Evolutionary conservation across 106 monocot species (phyloP), one percentile per base, ranked within the genome.

Genomic region (Apostasia ramifera): DNA sequence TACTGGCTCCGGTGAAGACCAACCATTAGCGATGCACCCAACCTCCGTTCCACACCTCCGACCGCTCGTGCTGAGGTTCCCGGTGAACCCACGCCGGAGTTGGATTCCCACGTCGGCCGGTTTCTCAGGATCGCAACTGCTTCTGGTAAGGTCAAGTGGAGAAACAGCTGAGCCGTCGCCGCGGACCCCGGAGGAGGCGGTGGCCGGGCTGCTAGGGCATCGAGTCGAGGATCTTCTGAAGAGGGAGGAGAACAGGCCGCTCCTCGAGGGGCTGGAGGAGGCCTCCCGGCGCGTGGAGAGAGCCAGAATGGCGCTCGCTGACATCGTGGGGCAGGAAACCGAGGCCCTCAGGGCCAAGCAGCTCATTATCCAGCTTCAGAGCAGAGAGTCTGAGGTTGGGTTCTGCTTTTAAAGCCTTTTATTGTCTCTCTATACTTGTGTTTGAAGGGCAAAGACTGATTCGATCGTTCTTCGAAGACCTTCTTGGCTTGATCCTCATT

Each of bases 171-270:
- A 59, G 59, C 59, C 40, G 40, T 59, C 59, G 37, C 37, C 59
- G 40, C 37, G 2, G 1, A 9, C 7, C 59, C 6, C 62, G 44
- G 47, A 56, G 47, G 72, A 71, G 8, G 50, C 14, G 68, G 37
- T 83, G 51, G 40, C 66, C 8, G 78, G 76, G 3, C 55, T 81
- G 49, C 76, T 90, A 46, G 90, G 85, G 57, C 78, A 72, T 41
- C 74, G 71, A 73, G 88, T 95, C 63, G 95, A 94, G 41, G 91
- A 78, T 66, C 83, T 91, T 3, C 75, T 94, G 55, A 69, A 8
- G 70, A 71, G 77, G 66, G 86, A 91, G 66, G 91, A 95, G 78
- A 91, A 95, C 77, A 67, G 74, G 10, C 48, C 50, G 5, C 81
- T 91, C 3, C 66, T 95, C 10, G 73, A 92, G 7, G 80, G 84